phyloP scores from a whole-genome alignment of 305 asterid species.

The Nicotiana rustica region DNA sequence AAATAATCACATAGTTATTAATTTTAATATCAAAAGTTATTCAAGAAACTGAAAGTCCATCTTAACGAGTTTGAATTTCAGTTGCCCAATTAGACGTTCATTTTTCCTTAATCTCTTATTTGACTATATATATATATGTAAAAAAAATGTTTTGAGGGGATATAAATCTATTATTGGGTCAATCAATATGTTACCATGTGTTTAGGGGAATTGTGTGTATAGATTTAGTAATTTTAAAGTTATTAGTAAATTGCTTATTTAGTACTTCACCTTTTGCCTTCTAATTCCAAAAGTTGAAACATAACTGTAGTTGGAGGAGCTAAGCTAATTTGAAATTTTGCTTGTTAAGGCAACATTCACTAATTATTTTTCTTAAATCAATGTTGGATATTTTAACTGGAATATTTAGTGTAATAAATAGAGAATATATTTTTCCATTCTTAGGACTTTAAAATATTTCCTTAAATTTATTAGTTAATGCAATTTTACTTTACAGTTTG shows the following conservation, averaged over 20 bases:
- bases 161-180: background rate
- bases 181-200: background rate
- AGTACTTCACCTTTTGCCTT: background rate
- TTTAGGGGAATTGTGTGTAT: background rate
- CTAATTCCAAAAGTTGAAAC: background rate
- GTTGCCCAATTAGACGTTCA: background rate
- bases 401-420: background rate
- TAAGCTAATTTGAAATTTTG: background rate
- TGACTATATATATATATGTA: background rate
- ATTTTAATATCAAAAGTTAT: background rate
- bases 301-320: conserved; percentile 2
- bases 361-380: background rate
- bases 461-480: background rate
- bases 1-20: background rate
- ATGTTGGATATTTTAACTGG: background rate
- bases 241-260: conserved; percentile 11
- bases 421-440: background rate
- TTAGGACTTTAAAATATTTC: background rate
- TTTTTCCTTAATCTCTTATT: background rate
- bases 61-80: too few relatives aligned
- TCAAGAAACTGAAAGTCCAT: too few relatives aligned
- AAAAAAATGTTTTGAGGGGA: background rate
- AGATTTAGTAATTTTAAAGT: background rate
- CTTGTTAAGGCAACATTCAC: background rate
- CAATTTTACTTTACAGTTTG: background rate